These are phyloP conservation scores for Entamoeba dispar DNA, from an alignment of 208 protist genomes.

Conservation along the genomic window DNA sequence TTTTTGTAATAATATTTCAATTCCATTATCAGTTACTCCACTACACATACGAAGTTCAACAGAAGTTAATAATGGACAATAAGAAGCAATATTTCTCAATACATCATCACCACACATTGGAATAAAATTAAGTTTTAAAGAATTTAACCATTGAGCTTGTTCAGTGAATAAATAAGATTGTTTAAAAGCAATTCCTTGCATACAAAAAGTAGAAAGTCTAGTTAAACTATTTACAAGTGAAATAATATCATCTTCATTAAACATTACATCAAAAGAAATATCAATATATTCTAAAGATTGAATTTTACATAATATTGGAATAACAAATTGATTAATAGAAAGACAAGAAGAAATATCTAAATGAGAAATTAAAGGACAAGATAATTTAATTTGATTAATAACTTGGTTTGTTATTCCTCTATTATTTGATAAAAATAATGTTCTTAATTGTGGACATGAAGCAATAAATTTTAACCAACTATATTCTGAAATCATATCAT, in stretches of 20 bases:
- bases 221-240: not conserved
- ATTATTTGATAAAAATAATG: not conserved
- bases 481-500: not conserved
- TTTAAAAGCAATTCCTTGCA: not conserved
- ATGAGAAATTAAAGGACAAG: not conserved
- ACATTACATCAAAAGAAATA: not conserved
- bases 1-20: not conserved
- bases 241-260: not conserved
- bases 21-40: not conserved
- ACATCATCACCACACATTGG: not conserved
- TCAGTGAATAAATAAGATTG: not conserved
- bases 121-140: not conserved
- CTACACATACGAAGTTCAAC: not conserved
- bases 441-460: not conserved
- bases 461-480: not conserved
- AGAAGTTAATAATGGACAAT: not conserved
- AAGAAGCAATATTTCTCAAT: not conserved
- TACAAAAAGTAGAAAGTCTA: not conserved
- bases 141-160: not conserved
- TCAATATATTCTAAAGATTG: not conserved
- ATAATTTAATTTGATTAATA: not conserved
- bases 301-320: not conserved
- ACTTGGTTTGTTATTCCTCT: not conserved
- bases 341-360: not conserved
- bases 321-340: not conserved